Base-by-base conservation (phyloP, 1,139 yeast species). In the Kodamaea ohmeri region DNA sequence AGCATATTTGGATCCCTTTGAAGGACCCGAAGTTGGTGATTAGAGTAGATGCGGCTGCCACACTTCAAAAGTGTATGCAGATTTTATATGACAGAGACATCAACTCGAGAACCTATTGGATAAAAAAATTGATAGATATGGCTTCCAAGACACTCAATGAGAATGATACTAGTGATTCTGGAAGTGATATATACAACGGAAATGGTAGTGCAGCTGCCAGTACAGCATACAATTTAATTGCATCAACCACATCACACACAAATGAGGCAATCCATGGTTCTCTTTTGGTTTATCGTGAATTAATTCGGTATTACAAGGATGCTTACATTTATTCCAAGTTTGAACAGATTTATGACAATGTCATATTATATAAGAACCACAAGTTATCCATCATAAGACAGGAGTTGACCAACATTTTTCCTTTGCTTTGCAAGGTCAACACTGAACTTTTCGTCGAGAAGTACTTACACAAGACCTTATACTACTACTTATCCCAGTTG, bases 231-330 rank as follows among this genome's bases (percentile, higher is more conserved):
- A 59, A 56, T 37, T 43, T 60, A 28, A 52, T 65, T 8, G 49
- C 60, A 11, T 51, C 65, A 2, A 47, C 60, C 9, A 41, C 60
- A 2, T 46, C 58, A 2, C 67, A 61, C 35, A 51, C 83, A 0
- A 69, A 78, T 22, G 97, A 89, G 45, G 72, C 82, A 1, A 75
- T 88, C 13, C 97, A 92, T 58, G 97, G 96, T 0, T 78, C 95
- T 1, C 66, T 92, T 16, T 65, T 92, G 32, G 95, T 87, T 0
- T 89, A 83, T 56, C 72, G 94, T 30, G 97, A 88, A 53, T 67
- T 92, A 22, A 71, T 90, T n/a, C 62, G 72, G 26, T 82, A 86
- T 49, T 68, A 86, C 59, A 78, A 76, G 38, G 83, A 83, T 34
- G 56, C 69, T 0, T 69, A 63, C 45, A 59, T 71, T 32, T 51